Evolutionary conservation across 495 filamentous ascomycete species (phyloP).

Genomic region (Hypoxylon intermedium): DNA sequence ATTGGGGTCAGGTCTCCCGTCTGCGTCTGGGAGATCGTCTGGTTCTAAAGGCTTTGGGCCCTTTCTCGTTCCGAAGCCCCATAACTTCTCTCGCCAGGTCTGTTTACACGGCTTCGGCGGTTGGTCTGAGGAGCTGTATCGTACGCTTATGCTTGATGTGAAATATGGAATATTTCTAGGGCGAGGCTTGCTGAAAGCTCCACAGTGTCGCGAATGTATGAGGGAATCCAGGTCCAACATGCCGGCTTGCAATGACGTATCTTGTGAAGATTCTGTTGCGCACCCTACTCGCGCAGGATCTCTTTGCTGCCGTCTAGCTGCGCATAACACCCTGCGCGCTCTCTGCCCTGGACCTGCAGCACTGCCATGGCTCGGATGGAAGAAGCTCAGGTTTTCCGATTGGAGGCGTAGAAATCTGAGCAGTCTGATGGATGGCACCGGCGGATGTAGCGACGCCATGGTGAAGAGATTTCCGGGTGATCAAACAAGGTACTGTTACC

Average conservation of each 20-base stretch:
- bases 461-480: background rate
- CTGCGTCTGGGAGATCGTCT: constrained; percentile 60
- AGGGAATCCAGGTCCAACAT: constrained; percentile 55
- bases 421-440: constrained; percentile 64
- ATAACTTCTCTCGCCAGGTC: constrained; percentile 65
- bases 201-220: constrained; percentile 37
- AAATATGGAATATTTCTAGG: constrained; percentile 20
- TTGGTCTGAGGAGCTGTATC: constrained; percentile 47
- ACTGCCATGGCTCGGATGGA: constrained; percentile 52
- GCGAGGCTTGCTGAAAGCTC: constrained; percentile 10
- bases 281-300: constrained; percentile 9
- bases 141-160: constrained; percentile 24
- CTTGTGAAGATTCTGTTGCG: constrained; percentile 7
- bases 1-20: constrained; percentile 56
- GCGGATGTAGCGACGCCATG: constrained; percentile 43
- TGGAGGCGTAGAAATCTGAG: constrained; percentile 69
- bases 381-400: constrained; percentile 60
- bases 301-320: constrained; percentile 31
- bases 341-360: constrained; percentile 33
- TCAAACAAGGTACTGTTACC: constrained; percentile 3
- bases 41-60: constrained; percentile 48
- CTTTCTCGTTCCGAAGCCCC: constrained; percentile 50
- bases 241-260: constrained; percentile 49
- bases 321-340: constrained; percentile 29
- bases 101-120: constrained; percentile 52